Evolutionary conservation across 2,329 filamentous ascomycete genomes (phyloP).

Genomic region (Eurotiales sp.): DNA sequence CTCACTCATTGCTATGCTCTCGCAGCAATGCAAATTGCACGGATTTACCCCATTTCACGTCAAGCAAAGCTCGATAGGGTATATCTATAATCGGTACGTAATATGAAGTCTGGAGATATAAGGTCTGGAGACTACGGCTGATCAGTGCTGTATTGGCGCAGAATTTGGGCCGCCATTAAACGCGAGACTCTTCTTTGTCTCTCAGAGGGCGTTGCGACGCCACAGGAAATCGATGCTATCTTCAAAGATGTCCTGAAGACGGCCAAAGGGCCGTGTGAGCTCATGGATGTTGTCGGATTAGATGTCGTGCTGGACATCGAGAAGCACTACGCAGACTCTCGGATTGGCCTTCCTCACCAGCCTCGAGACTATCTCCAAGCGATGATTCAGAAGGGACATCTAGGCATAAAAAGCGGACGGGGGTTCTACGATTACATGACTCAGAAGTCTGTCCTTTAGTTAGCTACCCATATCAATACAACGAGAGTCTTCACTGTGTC

Average conservation of each 20-base stretch:
- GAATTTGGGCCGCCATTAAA: constrained; percentile 44
- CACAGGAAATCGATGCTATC: constrained; percentile 36
- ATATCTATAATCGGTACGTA: constrained; percentile 37
- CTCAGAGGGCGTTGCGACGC: constrained; percentile 32
- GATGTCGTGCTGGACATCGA: constrained; percentile 41
- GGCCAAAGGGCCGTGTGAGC: constrained; percentile 34
- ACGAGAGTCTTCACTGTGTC: too few species aligned
- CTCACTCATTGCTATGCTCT: constrained; percentile 26
- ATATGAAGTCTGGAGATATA: neutral
- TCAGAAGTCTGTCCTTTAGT: neutral
- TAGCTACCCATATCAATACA: constrained; percentile 18
- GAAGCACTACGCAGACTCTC: constrained; percentile 35
- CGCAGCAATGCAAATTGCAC: constrained; percentile 27
- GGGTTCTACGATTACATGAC: constrained; percentile 33
- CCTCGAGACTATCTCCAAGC: constrained; percentile 31
- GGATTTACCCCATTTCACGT: constrained; percentile 38
- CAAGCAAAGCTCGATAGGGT: constrained; percentile 34
- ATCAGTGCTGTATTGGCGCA: constrained; percentile 12
- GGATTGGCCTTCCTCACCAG: constrained; percentile 25
- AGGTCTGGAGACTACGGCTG: too few species aligned
- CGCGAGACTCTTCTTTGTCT: constrained; percentile 36
- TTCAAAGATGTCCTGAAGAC: constrained; percentile 36
- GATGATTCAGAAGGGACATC: constrained; percentile 28
- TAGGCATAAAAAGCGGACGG: constrained; percentile 30
- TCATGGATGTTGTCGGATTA: constrained; percentile 41